Base-by-base conservation (phyloP, 1,139 yeast species). In the Blastobotrys illinoisensis region DNA sequence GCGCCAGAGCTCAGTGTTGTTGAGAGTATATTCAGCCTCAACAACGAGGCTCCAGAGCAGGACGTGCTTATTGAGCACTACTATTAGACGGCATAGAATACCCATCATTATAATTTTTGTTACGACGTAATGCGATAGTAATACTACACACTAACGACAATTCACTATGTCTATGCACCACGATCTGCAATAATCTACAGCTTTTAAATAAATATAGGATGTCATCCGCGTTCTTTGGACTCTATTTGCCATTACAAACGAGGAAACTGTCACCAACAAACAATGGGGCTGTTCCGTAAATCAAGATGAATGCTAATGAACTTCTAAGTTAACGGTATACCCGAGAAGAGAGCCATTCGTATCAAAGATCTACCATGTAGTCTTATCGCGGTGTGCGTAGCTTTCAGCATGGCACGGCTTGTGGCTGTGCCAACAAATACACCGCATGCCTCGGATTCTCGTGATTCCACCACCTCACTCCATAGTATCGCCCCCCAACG, bases 1-100 rank as follows among this genome's bases (percentile, higher is more conserved):
- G 99, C 99, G 50, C 98, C 99, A 50, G 99, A 95, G 75, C 79
- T 95, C 68, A 89, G 96, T 63, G 99, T 95, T 58, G 82, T 95
- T 64, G 99, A 95, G 76, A 87, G 96, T 69, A 95, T 95, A 64
- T 95, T 93, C 82, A 72, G 70, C 45, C 67, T 72, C 52, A 70
- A 69, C 62, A 69, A 66, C 62, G 74, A 71, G 59, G 63, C 71
- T 26, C 75, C 74, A 20, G 74, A 71, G 53, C 71, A 71, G 65
- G 74, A 71, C 56, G 65, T 71, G 62, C 67, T 71, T 44, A 71
- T 71, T 53, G 74, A 71, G 66, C 73, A 71, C 62, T 71, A 71
- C 64, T 70, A 70, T 56, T 71, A 67, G 58, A 20, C 24, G 49
- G 49, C 16, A 32, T 48, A 16, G 45, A 43, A 43, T 19, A 16